Percentiles rank a stretch among this genome's conserved stretches.
Conservation (phyloP, 23 red algal genomes). For the Chondrus crispus region DNA sequence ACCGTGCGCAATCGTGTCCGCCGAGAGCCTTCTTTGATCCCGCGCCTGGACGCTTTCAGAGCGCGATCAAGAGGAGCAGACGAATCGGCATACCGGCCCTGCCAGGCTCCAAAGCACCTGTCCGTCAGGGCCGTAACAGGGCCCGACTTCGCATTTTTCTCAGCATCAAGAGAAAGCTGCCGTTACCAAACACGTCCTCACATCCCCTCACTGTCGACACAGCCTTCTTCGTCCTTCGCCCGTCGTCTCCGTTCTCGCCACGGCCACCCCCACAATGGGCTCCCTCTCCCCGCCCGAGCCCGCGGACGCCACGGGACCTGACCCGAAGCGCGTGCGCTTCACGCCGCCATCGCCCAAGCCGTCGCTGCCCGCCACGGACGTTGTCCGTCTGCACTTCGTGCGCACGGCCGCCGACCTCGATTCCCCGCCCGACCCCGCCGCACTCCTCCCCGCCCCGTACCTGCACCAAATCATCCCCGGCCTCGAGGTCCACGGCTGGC, state of each 20-base stretch:
- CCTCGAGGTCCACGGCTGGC: slow-evolving; percentile 33
- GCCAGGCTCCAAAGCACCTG: too few relatives aligned
- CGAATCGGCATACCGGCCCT: too few relatives aligned
- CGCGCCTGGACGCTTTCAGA: too few relatives aligned
- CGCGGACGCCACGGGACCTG: not conserved
- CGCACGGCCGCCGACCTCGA: not conserved
- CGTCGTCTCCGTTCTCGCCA: not conserved
- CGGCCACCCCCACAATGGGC: not conserved
- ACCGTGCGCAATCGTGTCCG: too few relatives aligned
- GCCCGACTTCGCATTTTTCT: too few relatives aligned
- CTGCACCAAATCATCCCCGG: slow-evolving; percentile 63
- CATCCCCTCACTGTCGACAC: too few relatives aligned
- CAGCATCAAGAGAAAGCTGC: too few relatives aligned
- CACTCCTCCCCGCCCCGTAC: slow-evolving; percentile 27
- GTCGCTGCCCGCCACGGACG: not conserved
- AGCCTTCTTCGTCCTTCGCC: too few relatives aligned
- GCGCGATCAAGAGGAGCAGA: too few relatives aligned
- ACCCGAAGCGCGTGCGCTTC: slow-evolving; percentile 57
- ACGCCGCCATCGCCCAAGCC: not conserved
- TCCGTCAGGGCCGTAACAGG: too few relatives aligned
- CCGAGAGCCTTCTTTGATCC: too few relatives aligned
- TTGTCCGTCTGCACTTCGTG: slow-evolving; percentile 36
- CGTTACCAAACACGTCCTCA: too few relatives aligned
- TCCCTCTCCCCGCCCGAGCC: not conserved
- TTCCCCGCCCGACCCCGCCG: not conserved